Evolutionary conservation across 305 asterid species (phyloP).

Genomic region (Withania somnifera): DNA sequence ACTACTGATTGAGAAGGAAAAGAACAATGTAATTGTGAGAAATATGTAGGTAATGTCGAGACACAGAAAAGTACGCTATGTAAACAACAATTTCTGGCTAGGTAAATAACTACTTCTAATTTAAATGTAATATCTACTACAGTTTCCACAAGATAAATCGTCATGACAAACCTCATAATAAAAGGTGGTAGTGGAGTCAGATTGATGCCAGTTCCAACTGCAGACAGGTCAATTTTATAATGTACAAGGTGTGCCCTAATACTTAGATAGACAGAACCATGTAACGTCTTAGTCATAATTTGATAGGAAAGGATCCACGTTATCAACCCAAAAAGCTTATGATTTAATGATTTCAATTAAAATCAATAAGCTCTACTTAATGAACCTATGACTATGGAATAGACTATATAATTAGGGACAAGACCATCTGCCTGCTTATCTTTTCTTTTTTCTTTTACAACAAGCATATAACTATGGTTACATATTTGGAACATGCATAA

Average conservation of each 20-base stretch:
- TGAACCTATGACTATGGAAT: background rate
- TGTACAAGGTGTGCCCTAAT: background rate
- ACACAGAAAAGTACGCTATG: background rate
- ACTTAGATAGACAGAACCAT: background rate
- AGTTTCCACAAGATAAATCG: background rate
- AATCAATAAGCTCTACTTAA: background rate
- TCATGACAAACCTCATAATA: slow-evolving; percentile 47
- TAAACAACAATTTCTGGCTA: background rate
- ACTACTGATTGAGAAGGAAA: slow-evolving; percentile 24
- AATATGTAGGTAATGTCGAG: background rate
- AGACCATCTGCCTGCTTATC: background rate
- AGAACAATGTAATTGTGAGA: slow-evolving; percentile 4
- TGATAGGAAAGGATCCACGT: background rate
- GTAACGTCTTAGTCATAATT: background rate
- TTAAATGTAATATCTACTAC: background rate
- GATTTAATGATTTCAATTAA: background rate
- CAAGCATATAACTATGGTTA: background rate
- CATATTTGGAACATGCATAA: background rate
- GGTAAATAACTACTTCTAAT: background rate
- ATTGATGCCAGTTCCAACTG: slow-evolving; percentile 93
- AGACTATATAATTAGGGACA: background rate
- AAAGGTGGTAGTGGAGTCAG: slow-evolving; percentile 87
- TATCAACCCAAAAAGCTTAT: too few relatives aligned
- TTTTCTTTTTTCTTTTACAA: background rate
- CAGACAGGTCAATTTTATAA: slow-evolving; percentile 16